Percentiles rank a stretch among this genome's conserved stretches.
Conservation (phyloP, 148 eudicot genomes). For the Arctostaphylos glauca region DNA sequence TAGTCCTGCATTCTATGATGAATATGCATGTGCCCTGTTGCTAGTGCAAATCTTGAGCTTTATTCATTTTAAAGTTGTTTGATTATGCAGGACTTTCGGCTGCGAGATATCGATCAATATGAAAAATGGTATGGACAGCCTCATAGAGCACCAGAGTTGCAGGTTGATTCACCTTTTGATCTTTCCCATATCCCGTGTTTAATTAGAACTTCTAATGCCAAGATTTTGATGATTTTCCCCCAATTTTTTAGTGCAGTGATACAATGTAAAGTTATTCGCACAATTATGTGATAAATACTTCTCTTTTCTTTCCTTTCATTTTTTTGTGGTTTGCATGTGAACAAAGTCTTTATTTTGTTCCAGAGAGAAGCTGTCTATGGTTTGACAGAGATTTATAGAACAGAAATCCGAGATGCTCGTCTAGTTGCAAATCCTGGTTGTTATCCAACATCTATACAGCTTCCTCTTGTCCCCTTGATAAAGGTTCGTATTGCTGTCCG, state of each 20-base stretch:
- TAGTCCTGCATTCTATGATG: not conserved
- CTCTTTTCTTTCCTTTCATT: constrained; percentile 3
- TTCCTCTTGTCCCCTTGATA: constrained; percentile 86
- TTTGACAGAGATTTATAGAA: constrained; percentile 73
- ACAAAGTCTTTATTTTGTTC: constrained; percentile 10
- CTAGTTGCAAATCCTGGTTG: constrained; percentile 98
- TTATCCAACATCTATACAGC: constrained; percentile 85
- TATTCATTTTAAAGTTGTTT: constrained; percentile 13
- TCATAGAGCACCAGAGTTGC: constrained; percentile 76
- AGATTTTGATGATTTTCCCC: not conserved
- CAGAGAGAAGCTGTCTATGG: constrained; percentile 94
- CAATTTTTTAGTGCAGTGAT: not conserved
- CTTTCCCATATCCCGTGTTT: not conserved
- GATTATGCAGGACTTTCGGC: constrained; percentile 72
- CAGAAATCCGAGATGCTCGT: constrained; percentile 60
- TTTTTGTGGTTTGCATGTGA: constrained; percentile 2
- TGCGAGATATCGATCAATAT: constrained; percentile 66
- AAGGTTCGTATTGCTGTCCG: constrained; percentile 41
- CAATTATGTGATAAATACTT: not conserved
- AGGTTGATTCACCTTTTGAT: constrained; percentile 41
- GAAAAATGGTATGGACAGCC: constrained; percentile 98
- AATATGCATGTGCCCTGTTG: not conserved
- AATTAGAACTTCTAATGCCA: not conserved
- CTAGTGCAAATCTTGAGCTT: not conserved
- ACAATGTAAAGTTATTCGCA: not conserved